Conservation (phyloP, 371 early-diverging fungal genomes). For the Mortierella polycephala region DNA sequence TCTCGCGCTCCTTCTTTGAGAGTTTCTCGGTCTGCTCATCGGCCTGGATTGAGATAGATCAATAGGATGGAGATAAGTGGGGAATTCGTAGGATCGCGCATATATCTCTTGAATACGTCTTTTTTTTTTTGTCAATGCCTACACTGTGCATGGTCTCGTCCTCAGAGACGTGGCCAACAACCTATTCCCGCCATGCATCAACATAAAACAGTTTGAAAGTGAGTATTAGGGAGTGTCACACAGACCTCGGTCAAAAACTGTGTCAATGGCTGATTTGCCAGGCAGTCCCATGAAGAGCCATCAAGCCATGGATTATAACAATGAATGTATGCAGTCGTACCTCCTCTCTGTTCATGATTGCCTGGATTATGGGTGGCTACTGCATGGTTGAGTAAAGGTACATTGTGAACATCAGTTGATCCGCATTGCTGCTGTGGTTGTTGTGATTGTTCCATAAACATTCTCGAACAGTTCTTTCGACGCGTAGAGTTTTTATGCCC, state of each 20-base stretch:
- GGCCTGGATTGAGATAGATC: conserved; percentile 3
- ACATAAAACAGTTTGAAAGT: neutral
- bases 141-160: conserved; percentile 50
- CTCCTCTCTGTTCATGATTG: conserved; percentile 1
- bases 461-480: no score
- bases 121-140: conserved; percentile 1
- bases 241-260: no score
- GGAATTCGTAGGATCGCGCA: neutral
- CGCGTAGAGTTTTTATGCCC: no score
- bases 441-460: no score
- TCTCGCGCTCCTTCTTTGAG: conserved; percentile 47
- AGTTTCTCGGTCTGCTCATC: conserved; percentile 56
- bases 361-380: neutral
- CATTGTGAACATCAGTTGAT: no score
- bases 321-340: conserved; percentile 3
- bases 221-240: no score
- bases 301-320: no score
- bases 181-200: conserved; percentile 4
- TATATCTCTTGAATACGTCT: neutral
- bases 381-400: neutral
- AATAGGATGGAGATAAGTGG: neutral
- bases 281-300: no score
- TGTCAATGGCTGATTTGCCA: no score
- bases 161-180: conserved; percentile 35
- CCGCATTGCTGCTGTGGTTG: no score